Evolutionary conservation across 2,329 filamentous ascomycete genomes (phyloP).

Genomic region (Emergomyces africanus): DNA sequence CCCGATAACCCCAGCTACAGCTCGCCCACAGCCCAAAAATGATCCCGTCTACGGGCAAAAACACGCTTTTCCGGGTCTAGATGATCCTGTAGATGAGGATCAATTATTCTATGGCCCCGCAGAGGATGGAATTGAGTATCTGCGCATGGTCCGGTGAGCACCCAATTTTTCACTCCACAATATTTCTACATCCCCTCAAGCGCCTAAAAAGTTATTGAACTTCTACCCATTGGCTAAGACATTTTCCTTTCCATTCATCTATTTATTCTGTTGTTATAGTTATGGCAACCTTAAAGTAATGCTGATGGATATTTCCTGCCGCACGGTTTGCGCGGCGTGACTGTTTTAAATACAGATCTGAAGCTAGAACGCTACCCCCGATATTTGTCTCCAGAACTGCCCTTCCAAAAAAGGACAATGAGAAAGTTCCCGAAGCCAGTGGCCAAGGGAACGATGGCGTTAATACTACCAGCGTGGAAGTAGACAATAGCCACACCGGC

Average conservation of each 20-base stretch:
- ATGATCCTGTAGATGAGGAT: conserved; percentile 35
- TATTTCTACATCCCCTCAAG: conserved; percentile 13
- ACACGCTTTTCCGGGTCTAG: conserved; percentile 55
- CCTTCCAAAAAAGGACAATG: conserved; percentile 8
- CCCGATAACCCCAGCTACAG: conserved; percentile 5
- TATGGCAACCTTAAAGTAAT: neutral
- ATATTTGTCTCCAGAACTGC: conserved; percentile 9
- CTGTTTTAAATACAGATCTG: conserved; percentile 9
- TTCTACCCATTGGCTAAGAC: neutral
- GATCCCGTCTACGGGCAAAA: conserved; percentile 59
- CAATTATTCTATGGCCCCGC: conserved; percentile 57
- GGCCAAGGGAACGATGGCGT: conserved; percentile 11
- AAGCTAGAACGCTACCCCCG: conserved; percentile 11
- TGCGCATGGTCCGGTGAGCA: conserved; percentile 55
- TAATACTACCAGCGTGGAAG: neutral
- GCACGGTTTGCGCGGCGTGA: neutral
- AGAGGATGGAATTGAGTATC: conserved; percentile 55
- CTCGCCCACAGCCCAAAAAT: conserved; percentile 30
- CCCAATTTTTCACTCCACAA: conserved; percentile 5
- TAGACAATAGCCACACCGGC: conserved; percentile 30
- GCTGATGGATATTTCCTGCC: conserved; percentile 4
- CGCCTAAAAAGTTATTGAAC: neutral
- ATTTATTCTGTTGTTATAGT: neutral
- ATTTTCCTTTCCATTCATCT: neutral
- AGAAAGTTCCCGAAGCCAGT: conserved; percentile 19